Base-by-base conservation (phyloP, 768 basidiomycete genomes). In the Hemileccinum impolitum region DNA sequence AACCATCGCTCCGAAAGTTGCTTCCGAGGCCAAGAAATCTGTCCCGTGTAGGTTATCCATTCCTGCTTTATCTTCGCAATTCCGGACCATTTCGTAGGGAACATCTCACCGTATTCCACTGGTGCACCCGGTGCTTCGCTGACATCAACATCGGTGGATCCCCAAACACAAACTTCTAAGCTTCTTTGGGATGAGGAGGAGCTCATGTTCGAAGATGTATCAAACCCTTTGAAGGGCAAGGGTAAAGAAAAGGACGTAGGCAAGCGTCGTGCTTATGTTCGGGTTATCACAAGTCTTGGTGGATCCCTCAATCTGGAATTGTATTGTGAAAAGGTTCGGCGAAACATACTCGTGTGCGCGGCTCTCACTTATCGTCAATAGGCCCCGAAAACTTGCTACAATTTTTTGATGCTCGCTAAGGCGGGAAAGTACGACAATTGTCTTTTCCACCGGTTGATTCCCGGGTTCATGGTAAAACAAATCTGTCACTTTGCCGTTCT, bases 171-270 rank as follows among this genome's bases (percentile, higher is more conserved):
- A 38, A 70, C 71, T 39, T 84, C 94, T 41, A 84, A 88, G 58
- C 80, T 96, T 4, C 72, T 98, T n/a, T 94, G 94, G 83, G 94
- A 99, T 66, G 96, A 98, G 82, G 96, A 99, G 69, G 95, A 98
- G 64, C 74, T 94, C 14, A 99, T 99, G 96, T 99, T 94, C 57
- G 95, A 97, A 67, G 89, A 90, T 30, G 84, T 99, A 56, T 76
- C 84, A 12, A 86, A 85, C 50, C 83, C 84, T 13, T 75, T 74
- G 2, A 91, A 90, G 67, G 85, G 88, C 1, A 92, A 92, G 68
- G 86, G 85, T 2, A 98, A 97, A 68, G 94, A 94, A 62, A 95
- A 94, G 62, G 91, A 95, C 54, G 76, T 94, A 17, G 87, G 91
- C 11, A 92, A 90, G 63, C 82, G 88, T 38, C 84, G 94, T 47